phyloP scores from a whole-genome alignment of 2,329 filamentous ascomycete genomes.

The Bimuria novae-zelandiae region DNA sequence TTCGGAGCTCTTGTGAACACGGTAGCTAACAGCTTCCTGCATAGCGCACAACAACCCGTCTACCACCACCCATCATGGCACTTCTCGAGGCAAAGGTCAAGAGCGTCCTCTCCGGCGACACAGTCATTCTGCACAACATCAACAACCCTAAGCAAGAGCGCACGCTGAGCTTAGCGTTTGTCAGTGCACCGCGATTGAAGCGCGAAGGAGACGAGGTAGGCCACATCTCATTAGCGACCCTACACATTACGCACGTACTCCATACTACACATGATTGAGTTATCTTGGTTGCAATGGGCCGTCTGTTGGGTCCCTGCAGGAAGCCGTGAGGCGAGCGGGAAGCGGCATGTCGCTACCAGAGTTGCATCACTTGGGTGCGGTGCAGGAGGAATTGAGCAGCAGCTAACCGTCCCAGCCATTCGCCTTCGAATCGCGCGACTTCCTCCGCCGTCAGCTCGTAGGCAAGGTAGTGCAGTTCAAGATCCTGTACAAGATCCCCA shows the following conservation, averaged over 20 bases:
- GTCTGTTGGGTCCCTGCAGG: not conserved
- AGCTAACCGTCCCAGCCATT: constrained; percentile 58
- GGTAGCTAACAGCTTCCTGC: constrained; percentile 29
- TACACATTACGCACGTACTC: not conserved
- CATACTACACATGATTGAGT: not conserved
- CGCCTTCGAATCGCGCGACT: constrained; percentile 94
- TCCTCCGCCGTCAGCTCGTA: constrained; percentile 79
- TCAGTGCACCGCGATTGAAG: constrained; percentile 82
- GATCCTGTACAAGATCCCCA: constrained; percentile 85
- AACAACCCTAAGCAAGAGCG: constrained; percentile 83
- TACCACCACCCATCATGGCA: constrained; percentile 30
- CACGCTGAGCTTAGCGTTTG: constrained; percentile 87
- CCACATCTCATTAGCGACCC: constrained; percentile 1
- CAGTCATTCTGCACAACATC: constrained; percentile 79
- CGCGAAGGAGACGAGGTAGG: constrained; percentile 84
- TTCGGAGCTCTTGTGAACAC: constrained; percentile 26
- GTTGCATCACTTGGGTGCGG: not conserved
- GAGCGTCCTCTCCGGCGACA: constrained; percentile 92
- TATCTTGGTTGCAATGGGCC: not conserved
- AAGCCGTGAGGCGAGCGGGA: not conserved
- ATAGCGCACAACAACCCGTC: constrained; percentile 22
- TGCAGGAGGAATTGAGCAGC: not conserved
- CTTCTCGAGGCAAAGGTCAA: constrained; percentile 67
- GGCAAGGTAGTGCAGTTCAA: constrained; percentile 87
- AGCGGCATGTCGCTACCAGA: not conserved